phyloP scores from a whole-genome alignment of 1,284 basidiomycete genomes.

The Sporisorium iseilematis-ciliati region DNA sequence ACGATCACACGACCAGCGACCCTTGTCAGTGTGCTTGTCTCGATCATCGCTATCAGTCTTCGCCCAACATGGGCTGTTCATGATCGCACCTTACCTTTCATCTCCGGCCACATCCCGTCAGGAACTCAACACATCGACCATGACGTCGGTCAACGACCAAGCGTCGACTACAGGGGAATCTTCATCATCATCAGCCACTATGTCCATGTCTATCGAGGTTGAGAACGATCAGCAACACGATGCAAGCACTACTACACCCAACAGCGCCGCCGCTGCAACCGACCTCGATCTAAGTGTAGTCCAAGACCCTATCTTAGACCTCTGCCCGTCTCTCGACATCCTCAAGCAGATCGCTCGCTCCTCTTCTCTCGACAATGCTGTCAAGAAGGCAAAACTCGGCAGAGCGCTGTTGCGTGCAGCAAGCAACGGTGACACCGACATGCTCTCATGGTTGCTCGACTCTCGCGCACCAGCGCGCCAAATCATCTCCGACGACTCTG shows the following conservation, averaged over 20 bases:
- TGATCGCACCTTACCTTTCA: neutral
- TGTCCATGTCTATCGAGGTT: slow-evolving; percentile 11
- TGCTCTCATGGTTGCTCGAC: slow-evolving; percentile 60
- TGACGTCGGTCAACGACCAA: neutral
- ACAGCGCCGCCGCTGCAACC: neutral
- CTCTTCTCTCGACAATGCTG: slow-evolving; percentile 3
- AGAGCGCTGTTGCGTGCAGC: slow-evolving; percentile 49
- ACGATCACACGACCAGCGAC: neutral
- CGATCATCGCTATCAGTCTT: neutral
- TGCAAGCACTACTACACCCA: neutral
- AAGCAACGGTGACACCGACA: slow-evolving; percentile 59
- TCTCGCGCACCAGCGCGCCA: slow-evolving; percentile 32
- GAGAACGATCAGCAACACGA: slow-evolving; percentile 3
- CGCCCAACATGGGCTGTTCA: slow-evolving; percentile 1
- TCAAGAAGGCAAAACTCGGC: slow-evolving; percentile 37
- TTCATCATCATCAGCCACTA: neutral
- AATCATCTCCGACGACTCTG: slow-evolving; percentile 16
- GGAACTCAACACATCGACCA: neutral
- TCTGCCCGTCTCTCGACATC: slow-evolving; percentile 53
- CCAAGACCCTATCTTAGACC: slow-evolving; percentile 49
- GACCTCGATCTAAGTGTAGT: slow-evolving; percentile 44
- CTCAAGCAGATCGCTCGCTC: slow-evolving; percentile 43
- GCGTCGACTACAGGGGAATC: neutral
- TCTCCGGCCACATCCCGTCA: neutral
- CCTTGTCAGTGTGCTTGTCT: neutral